These are phyloP conservation scores for Microbotryomycetes sp. DNA, from an alignment of 1,284 basidiomycete species.

Conservation along the genomic window DNA sequence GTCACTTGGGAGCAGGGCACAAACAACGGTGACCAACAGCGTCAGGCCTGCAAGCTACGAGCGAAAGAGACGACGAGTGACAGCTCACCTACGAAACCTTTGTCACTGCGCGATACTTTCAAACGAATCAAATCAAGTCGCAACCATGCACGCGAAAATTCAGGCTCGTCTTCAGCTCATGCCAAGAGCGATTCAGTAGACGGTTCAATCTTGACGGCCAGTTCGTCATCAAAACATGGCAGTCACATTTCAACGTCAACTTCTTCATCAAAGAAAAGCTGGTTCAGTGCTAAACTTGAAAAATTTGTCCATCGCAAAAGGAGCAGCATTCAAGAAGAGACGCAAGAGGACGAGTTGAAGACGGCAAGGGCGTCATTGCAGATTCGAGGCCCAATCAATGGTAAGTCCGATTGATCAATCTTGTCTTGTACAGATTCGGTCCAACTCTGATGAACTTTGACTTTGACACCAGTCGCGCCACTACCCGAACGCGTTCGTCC, in stretches of 20 bases:
- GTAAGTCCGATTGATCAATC: neutral
- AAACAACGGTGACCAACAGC: neutral
- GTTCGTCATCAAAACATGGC: neutral
- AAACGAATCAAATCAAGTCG: neutral
- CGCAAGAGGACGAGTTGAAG: neutral
- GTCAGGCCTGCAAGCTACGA: constrained; percentile 8
- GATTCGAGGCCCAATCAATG: neutral
- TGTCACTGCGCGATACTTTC: neutral
- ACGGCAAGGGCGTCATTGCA: constrained; percentile 11
- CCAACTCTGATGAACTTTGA: neutral
- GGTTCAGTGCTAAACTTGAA: neutral
- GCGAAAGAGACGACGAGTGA: neutral
- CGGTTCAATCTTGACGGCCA: neutral
- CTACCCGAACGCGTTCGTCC: neutral
- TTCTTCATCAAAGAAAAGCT: neutral
- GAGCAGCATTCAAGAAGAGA: neutral
- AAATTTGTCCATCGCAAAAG: neutral
- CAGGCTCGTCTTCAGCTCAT: neutral
- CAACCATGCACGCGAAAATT: no score
- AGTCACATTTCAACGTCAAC: neutral
- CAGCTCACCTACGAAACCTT: neutral
- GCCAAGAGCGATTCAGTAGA: neutral
- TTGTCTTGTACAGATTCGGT: neutral
- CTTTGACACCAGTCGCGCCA: neutral
- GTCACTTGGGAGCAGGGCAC: neutral